Evolutionary conservation across 805 yeast species (phyloP).

Genomic region (Blastobotrys chiropterorum): DNA sequence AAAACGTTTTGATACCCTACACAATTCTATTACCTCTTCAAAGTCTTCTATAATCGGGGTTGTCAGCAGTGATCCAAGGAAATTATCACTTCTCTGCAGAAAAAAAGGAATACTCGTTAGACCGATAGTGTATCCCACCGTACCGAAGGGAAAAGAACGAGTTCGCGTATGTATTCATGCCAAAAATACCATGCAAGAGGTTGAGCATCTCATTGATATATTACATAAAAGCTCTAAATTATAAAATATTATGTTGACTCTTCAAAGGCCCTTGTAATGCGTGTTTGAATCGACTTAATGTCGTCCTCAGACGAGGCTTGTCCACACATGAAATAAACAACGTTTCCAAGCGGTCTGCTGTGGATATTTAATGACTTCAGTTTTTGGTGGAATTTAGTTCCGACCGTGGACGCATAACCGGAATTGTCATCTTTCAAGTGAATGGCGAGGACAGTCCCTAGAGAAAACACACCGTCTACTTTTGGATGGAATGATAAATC

Average conservation of each 20-base stretch:
- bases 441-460: slow-evolving; percentile 21
- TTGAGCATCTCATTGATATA: slow-evolving; percentile 12
- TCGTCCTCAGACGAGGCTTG: slow-evolving; percentile 5
- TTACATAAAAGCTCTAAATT: slow-evolving; percentile 4
- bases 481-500: slow-evolving; percentile 11
- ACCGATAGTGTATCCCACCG: slow-evolving; percentile 24
- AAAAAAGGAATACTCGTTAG: slow-evolving; percentile 18
- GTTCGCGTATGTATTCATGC: slow-evolving; percentile 22
- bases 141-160: slow-evolving; percentile 23
- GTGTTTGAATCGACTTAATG: slow-evolving; percentile 4
- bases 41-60: slow-evolving; percentile 13
- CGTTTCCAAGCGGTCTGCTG: slow-evolving; percentile 22
- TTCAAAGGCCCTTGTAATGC: neutral
- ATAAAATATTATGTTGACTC: neutral
- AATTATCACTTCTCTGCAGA: slow-evolving; percentile 19
- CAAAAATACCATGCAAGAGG: slow-evolving; percentile 13
- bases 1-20: neutral
- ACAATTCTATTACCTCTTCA: neutral
- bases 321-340: slow-evolving; percentile 21
- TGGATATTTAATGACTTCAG: slow-evolving; percentile 20
- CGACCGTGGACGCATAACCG: slow-evolving; percentile 20
- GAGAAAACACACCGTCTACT: slow-evolving; percentile 17
- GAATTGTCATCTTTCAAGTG: slow-evolving; percentile 13
- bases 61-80: slow-evolving; percentile 14
- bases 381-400: slow-evolving; percentile 9